A percentile compares a stretch with the other conserved stretches of the same genome.
These are phyloP conservation scores for Xerocomellus amylosporus DNA, from an alignment of 768 basidiomycete species.

Conservation along the genomic window DNA sequence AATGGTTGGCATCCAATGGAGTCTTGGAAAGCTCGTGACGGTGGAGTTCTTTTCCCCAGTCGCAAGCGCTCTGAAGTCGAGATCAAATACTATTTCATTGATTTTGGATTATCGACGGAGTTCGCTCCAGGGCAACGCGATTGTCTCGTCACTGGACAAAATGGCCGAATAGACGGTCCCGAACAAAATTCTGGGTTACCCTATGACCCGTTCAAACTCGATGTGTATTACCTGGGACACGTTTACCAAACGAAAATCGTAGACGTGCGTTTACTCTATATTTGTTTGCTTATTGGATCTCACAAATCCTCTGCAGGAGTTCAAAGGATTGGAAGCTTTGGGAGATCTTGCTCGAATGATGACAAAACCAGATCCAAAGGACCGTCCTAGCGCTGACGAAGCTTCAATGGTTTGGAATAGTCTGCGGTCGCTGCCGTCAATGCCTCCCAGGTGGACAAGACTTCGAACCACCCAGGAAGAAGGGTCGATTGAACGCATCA, in stretches of 20 bases:
- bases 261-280: background rate
- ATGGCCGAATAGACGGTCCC: conserved; percentile 18
- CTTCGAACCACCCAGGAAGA: conserved; percentile 8
- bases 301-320: background rate
- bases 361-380: conserved; percentile 8
- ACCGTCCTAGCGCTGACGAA: conserved; percentile 2
- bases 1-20: conserved; percentile 26
- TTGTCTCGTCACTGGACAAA: background rate
- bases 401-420: conserved; percentile 6
- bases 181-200: conserved; percentile 21
- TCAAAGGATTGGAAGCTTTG: conserved; percentile 3
- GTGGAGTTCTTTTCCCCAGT: conserved; percentile 11
- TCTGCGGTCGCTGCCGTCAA: background rate
- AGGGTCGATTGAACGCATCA: conserved; percentile 9
- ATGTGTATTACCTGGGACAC: conserved; percentile 30
- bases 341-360: background rate
- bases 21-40: conserved; percentile 8
- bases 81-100: conserved; percentile 34
- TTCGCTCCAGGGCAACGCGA: conserved; percentile 18
- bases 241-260: conserved; percentile 20
- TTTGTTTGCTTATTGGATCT: background rate
- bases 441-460: conserved; percentile 7
- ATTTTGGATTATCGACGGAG: conserved; percentile 34
- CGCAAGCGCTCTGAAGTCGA: conserved; percentile 28
- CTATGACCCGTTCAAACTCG: conserved; percentile 31